Conservation (phyloP, 192 early-diverging fungal species). For the Coemansia sp. region DNA sequence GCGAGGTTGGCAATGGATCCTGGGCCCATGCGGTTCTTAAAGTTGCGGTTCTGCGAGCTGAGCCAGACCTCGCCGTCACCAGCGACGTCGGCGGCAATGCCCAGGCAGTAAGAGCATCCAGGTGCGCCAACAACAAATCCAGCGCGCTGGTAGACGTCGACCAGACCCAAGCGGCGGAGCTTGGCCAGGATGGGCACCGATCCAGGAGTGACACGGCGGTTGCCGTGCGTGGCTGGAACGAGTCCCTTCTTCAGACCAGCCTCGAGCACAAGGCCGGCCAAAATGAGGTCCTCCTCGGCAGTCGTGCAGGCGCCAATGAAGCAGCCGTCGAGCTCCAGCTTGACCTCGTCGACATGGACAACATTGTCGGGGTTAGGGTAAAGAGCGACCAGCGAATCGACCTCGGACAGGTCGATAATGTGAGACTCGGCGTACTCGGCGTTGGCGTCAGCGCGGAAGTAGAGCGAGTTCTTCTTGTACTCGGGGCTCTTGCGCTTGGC, state of each 20-base stretch:
- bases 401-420: slow-evolving; percentile 68
- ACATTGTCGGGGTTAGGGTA: slow-evolving; percentile 80
- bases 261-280: slow-evolving; percentile 73
- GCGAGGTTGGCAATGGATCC: slow-evolving; percentile 77
- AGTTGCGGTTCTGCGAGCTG: slow-evolving; percentile 83
- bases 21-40: slow-evolving; percentile 83
- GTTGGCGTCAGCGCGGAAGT: slow-evolving; percentile 73
- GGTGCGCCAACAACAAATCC: slow-evolving; percentile 75
- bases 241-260: slow-evolving; percentile 72
- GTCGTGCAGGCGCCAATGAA: slow-evolving; percentile 85
- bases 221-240: slow-evolving; percentile 61
- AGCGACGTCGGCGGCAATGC: slow-evolving; percentile 74
- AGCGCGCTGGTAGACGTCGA: slow-evolving; percentile 73
- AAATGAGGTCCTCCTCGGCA: slow-evolving; percentile 79
- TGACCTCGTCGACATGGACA: slow-evolving; percentile 61
- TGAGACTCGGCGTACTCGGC: slow-evolving; percentile 80
- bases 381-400: slow-evolving; percentile 68
- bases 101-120: slow-evolving; percentile 81
- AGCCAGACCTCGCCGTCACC: slow-evolving; percentile 80
- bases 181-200: slow-evolving; percentile 77
- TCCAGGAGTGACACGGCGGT: slow-evolving; percentile 75
- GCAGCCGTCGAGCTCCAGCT: slow-evolving; percentile 73
- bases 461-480: slow-evolving; percentile 67
- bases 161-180: slow-evolving; percentile 71
- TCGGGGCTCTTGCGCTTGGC: slow-evolving; percentile 71